Percentiles rank a stretch among this genome's conserved stretches.
Conservation (phyloP, 23 red algal species). For the Gracilaria caudata region DNA sequence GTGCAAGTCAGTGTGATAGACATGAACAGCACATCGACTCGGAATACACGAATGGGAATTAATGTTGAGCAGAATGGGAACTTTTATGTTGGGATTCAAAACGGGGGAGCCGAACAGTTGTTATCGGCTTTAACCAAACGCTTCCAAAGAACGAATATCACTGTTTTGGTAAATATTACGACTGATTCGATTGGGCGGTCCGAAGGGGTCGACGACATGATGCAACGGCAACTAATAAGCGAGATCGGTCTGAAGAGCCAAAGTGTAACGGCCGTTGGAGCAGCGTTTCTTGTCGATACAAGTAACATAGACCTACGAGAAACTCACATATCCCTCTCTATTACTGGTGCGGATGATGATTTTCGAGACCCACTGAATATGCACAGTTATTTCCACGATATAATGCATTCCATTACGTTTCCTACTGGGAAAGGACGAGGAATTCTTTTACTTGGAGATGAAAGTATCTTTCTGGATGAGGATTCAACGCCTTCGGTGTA, state of each 20-base stretch:
- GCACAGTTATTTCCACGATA: background rate
- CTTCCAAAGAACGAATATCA: background rate
- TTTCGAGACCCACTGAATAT: too few relatives aligned
- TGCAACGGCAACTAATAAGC: too few relatives aligned
- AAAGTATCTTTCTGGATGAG: background rate
- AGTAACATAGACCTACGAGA: slow-evolving; percentile 9
- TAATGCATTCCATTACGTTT: background rate
- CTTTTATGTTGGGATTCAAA: background rate
- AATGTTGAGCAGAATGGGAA: background rate
- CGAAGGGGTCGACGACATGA: too few relatives aligned
- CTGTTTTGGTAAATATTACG: background rate
- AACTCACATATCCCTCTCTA: background rate
- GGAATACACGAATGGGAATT: background rate
- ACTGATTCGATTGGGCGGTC: background rate
- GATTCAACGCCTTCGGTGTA: background rate
- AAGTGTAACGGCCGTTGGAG: background rate
- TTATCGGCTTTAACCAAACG: background rate
- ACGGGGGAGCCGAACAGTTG: background rate
- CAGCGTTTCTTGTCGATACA: background rate
- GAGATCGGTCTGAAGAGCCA: too few relatives aligned
- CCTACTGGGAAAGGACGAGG: slow-evolving; percentile 1
- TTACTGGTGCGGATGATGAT: too few relatives aligned
- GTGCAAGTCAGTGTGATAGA: background rate
- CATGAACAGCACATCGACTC: background rate
- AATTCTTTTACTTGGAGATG: background rate